Base-by-base conservation (phyloP, 2,329 filamentous ascomycete species). In the Arthrobotrys megalospora region DNA sequence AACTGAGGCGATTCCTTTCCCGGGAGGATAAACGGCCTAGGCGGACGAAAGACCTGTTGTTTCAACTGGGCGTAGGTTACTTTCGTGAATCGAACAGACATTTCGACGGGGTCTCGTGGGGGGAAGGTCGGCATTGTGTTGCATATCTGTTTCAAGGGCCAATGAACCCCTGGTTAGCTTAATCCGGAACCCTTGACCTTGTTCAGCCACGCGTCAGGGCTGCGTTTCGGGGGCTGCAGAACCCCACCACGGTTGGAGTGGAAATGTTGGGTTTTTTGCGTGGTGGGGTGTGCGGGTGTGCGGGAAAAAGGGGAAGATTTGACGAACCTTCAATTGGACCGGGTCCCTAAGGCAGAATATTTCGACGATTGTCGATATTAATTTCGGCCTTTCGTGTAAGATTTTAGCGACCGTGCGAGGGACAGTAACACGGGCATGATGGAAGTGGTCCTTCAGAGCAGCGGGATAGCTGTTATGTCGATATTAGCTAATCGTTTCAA, bases 281-380 rank as follows among this genome's bases (percentile, higher is more conserved):
- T 47, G 43, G 47, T 50, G 50, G 34, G 48, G 41, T 11, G 38
- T 16, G 52, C 21, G 34, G 48, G 41, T 11, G 38, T 16, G 52
- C 21, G 38, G 47, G 7, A 52, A 71, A 70, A 67, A 47, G 75
- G 65, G 75, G 65, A 78, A 43, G 48, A 52, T 52, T 47, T 60
- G 50, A 67, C 71, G 71, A 76, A 73, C 71, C 69, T 91, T 91
- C 50, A 97, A 85, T 0, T 91, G 88, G 72, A 93, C 87, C 0
- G 93, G 91, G 82, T 98, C 94, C 79, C 96, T 90, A 12, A 97
- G 88, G 83, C 98, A 98, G 84, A 99, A 98, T 0, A 92, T 90
- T 84, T 99, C 96, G 1, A 95, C 89, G 0, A 93, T 94, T 0
- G 94, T 90, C 1, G 94, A 91, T 72, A 98, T 90, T 76, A 92